Conservation (phyloP, 1,139 yeast species). For the Scheffersomyces stambukii region DNA sequence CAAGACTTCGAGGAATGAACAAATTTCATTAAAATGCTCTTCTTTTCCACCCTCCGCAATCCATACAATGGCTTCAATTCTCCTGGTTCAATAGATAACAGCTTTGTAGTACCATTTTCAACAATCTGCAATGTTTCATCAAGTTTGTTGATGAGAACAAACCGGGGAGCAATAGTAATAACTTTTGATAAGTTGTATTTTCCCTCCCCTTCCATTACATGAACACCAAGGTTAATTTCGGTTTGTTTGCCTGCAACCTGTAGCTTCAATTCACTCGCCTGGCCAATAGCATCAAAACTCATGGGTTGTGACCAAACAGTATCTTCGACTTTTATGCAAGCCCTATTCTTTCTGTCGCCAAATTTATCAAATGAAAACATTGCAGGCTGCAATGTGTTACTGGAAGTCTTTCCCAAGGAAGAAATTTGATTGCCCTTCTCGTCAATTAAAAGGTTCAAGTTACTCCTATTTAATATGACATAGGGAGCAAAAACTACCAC, state of each 20-base stretch:
- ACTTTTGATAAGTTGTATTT: constrained; percentile 74
- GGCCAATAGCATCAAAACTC: constrained; percentile 90
- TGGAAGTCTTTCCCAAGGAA: constrained; percentile 21
- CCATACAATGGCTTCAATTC: constrained; percentile 63
- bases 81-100: constrained; percentile 42
- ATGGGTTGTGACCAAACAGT: constrained; percentile 74
- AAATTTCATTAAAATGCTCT: constrained; percentile 58
- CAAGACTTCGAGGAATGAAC: constrained; percentile 59
- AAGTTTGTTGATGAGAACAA: constrained; percentile 62
- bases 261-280: constrained; percentile 61
- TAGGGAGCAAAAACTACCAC: constrained; percentile 83
- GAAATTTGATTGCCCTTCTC: constrained; percentile 55
- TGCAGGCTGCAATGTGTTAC: constrained; percentile 46
- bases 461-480: constrained; percentile 75
- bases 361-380: constrained; percentile 80
- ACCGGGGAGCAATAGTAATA: constrained; percentile 79
- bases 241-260: constrained; percentile 54
- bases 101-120: constrained; percentile 64
- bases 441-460: constrained; percentile 54
- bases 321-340: constrained; percentile 63
- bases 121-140: constrained; percentile 53
- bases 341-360: constrained; percentile 61
- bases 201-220: constrained; percentile 84
- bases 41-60: constrained; percentile 43
- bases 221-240: constrained; percentile 74